A percentile compares a stretch with the other conserved stretches of the same genome.
These are phyloP conservation scores for Penicillium vulpinum DNA, from an alignment of 2,329 filamentous ascomycete species.

Conservation along the genomic window DNA sequence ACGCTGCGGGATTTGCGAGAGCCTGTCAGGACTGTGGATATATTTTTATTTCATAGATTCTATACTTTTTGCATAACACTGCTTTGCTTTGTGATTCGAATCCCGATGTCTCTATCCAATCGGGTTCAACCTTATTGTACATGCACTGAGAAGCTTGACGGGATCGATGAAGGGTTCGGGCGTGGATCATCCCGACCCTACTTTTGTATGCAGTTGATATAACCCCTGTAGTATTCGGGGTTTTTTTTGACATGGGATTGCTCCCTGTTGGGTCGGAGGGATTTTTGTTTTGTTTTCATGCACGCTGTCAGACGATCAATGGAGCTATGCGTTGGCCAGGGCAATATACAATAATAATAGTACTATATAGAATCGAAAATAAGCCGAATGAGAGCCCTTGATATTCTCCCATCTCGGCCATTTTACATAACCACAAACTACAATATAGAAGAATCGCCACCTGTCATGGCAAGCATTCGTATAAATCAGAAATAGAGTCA, in stretches of 20 bases:
- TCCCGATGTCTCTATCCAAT: not conserved
- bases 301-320: slow-evolving; percentile 16
- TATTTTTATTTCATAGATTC: not conserved
- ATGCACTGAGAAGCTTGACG: slow-evolving; percentile 8
- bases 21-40: not conserved
- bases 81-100: not conserved
- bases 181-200: slow-evolving; percentile 3
- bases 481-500: not conserved
- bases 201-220: too few species aligned
- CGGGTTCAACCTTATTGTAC: not conserved
- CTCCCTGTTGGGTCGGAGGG: slow-evolving; percentile 7
- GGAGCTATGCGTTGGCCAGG: not conserved
- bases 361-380: too few species aligned
- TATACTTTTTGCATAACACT: too few species aligned
- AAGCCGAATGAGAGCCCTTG: too few species aligned
- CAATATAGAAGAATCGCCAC: not conserved
- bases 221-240: too few species aligned
- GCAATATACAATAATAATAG: not conserved
- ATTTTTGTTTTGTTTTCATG: slow-evolving; percentile 2
- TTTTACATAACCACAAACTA: too few species aligned
- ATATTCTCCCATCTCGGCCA: not conserved
- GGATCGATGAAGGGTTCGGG: not conserved
- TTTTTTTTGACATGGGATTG: slow-evolving; percentile 17
- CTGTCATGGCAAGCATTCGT: not conserved
- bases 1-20: not conserved